Base-by-base conservation (phyloP, 2,329 filamentous ascomycete genomes). In the Ciborinia camelliae region DNA sequence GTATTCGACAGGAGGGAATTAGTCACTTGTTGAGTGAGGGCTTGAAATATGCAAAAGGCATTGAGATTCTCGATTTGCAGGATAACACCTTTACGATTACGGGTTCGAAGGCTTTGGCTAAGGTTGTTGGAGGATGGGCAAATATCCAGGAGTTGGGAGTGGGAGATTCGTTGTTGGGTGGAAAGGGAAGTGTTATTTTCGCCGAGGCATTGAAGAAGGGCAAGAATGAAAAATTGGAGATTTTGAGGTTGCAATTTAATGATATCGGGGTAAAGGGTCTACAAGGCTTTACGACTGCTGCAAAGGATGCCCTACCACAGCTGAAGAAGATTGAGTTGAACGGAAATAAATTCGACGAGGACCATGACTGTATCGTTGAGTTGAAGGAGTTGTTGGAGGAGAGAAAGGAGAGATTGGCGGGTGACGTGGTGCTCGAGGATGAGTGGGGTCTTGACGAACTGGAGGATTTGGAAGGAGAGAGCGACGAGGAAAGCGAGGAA, bases 31-130 rank as follows among this genome's bases (percentile, higher is more conserved):
- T 99, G 69, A 87, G 85, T 67, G 82, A 93, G 62, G 95, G 95
- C 68, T 82, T 99, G 62, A 85, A 83, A 69, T 83, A 91, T 72
- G 86, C 91, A 59, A 82, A 80, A 39, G 80, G 81, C 52, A 83
- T 99, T 63, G 82, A 88, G 75, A 84, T 92, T 18, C 80, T 99
- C 62, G 95, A 99, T 79, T 81, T 99, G 67, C 94, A 99, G 77
- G 95, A 99, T 79, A 99, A 99, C 79, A 98, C 95, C 0, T 98
- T 98, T 76, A 98, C 94, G 12, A 77, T 89, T 47, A 82, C 84
- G 68, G 95, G 93, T 30, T 91, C 91, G 37, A 88, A 82, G 72
- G 91, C 92, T 14, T 82, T 99, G 62, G 88, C 91, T 47, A 85
- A 83, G 70, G 91, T 92, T 7, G 83, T 94, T 28, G 82, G 85